These are phyloP conservation scores for Talaromyces trachyspermus DNA, from an alignment of 495 filamentous ascomycete genomes.

Conservation along the genomic window DNA sequence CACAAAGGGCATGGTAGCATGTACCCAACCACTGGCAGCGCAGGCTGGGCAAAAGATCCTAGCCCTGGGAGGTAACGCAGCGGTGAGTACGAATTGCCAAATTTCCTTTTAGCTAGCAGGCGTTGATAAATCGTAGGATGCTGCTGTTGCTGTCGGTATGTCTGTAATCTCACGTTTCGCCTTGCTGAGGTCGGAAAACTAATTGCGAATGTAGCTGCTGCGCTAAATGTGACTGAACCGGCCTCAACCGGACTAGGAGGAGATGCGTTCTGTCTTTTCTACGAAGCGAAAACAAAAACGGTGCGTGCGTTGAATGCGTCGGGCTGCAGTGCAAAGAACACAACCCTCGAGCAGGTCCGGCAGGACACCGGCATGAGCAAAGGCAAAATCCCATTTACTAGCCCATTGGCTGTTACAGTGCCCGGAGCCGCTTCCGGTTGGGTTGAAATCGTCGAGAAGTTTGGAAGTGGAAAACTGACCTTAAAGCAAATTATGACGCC, in stretches of 20 bases:
- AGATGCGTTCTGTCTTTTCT: slow-evolving; percentile 96
- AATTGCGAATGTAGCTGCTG: slow-evolving; percentile 69
- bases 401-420: slow-evolving; percentile 72
- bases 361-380: slow-evolving; percentile 57
- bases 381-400: slow-evolving; percentile 65
- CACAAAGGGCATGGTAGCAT: slow-evolving; percentile 72
- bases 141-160: slow-evolving; percentile 61
- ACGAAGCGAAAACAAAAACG: slow-evolving; percentile 70
- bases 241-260: slow-evolving; percentile 93
- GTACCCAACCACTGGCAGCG: slow-evolving; percentile 70
- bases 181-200: too few relatives aligned
- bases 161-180: too few relatives aligned
- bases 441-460: slow-evolving; percentile 81
- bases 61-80: slow-evolving; percentile 72
- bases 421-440: slow-evolving; percentile 91
- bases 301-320: slow-evolving; percentile 86
- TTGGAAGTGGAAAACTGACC: slow-evolving; percentile 79
- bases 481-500: slow-evolving; percentile 73
- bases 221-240: slow-evolving; percentile 88
- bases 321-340: slow-evolving; percentile 65
- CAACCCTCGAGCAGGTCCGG: slow-evolving; percentile 62
- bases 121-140: slow-evolving; percentile 47
- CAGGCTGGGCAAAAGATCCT: slow-evolving; percentile 69
- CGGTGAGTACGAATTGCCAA: slow-evolving; percentile 32
- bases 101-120: not conserved